Base-by-base conservation (phyloP, 257 asterid species). In the Agastache rugosa region DNA sequence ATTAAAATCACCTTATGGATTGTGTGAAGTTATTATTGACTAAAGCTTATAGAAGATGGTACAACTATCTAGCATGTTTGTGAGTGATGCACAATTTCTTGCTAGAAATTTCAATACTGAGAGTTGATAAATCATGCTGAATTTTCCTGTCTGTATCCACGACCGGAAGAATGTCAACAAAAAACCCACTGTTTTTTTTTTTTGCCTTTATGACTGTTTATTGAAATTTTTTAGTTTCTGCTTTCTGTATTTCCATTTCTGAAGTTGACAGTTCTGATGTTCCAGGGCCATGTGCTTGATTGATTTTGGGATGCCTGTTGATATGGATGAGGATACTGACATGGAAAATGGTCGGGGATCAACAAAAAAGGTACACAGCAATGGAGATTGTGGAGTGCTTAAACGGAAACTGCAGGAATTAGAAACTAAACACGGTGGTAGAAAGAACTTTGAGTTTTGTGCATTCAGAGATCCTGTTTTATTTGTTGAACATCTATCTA, bases 401-500 rank as follows among this genome's bases (percentile, higher is more conserved):
- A 95, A 92, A 80, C 90, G 93, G 27, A 93, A 91, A 76, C 82
- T 68, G 78, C 74, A 76, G 1, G 90, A 80, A 63, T 42, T 86
- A 77, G 96, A 90, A 76, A 68, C 68, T 22, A 88, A 80, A 82
- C 88, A 48, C 2, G 60, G 65, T 34, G 88, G 85, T 77, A 78
- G 82, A 82, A 85, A 74, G 64, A 95, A 95, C 81, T 95, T 92
- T 67, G 92, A 88, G 31, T 79, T 92, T 65, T 73, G 80, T 71
- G 71, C 86, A 39, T 91, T 90, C 82, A 73, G 85, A 69, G 94
- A 93, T 65, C 98, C 97, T 44, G 97, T 93, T 71, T 91, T 95
- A 75, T 95, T 88, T 69, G 90, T 91, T 11, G 98, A 92, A 41
- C 96, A 96, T 86, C 96, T 96, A 15, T 89, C 99, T 4, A 85